Base-by-base conservation (phyloP, 176 grass and related monocot species). In the Bothriochloa decipiens region DNA sequence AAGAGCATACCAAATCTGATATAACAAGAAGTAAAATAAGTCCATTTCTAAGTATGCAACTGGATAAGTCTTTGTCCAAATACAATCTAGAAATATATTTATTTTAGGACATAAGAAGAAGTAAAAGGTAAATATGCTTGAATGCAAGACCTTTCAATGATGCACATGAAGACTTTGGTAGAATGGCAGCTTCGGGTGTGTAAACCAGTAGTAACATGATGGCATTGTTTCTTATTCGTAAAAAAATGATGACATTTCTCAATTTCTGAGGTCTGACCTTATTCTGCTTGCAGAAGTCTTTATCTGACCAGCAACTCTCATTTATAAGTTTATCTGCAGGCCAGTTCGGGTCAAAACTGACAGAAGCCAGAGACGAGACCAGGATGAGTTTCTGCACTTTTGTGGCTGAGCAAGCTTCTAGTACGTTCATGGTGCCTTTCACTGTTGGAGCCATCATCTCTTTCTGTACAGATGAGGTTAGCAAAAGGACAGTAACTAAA, bases 221-320 rank as follows among this genome's bases (percentile, higher is more conserved):
- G 35, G 4, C 35, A 36, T 36, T 36, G 29, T 32, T 32, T 32
- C 29, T 32, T 32, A 32, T 32, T 32, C 29, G 29, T 32, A 32
- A 32, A 32, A 32, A 32, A 32, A 32, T 32, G 29, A 32, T 36
- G 35, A 36, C 35, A 36, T 36, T 36, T 36, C 35, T 36, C 5
- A 36, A 32, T 32, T 36, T 36, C 35, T 27, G 60, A 27, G 4
- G 9, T 15, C 75, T 37, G 1, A 86, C 88, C 78, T 85, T 50
- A 46, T 25, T 77, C 3, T 70, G 37, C 36, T 1, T 77, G 72
- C 71, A 86, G 41, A 62, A 42, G 22, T 85, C 50, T 57, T 86
- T 85, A 72, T 85, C 78, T 52, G 88, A 82, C 88, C 83, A 90
- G 49, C 88, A 90, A 4, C 74, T 76, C 43, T 90, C 83, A 42